phyloP scores from a whole-genome alignment of 2,329 filamentous ascomycete species.

The Neobulgaria alba region DNA sequence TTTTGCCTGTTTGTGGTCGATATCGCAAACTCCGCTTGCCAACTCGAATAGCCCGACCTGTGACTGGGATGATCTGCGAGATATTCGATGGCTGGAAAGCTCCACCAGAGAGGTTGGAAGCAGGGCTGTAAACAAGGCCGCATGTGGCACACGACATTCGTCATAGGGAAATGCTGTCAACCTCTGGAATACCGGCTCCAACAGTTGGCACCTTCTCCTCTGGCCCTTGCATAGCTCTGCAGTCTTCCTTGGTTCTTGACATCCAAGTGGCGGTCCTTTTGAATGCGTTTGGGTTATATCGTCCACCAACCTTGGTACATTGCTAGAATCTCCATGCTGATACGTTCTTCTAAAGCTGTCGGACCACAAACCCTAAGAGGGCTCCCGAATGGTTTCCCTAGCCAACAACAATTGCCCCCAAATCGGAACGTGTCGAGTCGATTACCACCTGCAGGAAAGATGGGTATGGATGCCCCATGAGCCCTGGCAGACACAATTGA shows the following conservation, averaged over 20 bases:
- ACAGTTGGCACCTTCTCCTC: not conserved
- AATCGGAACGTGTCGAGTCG: conserved; percentile 48
- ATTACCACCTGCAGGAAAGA: conserved; percentile 56
- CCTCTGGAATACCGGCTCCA: not conserved
- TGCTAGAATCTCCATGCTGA: not conserved
- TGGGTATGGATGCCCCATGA: conserved; percentile 40
- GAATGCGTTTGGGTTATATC: no score
- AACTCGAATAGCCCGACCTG: no score
- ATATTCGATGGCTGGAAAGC: no score
- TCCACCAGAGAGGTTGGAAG: no score
- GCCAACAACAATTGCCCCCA: conserved; percentile 48
- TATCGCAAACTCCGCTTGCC: no score
- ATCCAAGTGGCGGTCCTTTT: not conserved
- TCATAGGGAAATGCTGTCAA: not conserved
- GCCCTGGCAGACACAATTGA: not conserved
- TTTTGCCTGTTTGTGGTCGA: no score
- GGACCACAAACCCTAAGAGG: conserved; percentile 55
- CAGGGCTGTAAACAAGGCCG: no score
- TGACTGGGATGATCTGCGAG: no score
- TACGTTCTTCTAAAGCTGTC: conserved; percentile 27
- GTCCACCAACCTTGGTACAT: no score
- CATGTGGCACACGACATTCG: not conserved
- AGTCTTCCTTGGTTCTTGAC: not conserved
- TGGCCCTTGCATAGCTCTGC: not conserved
- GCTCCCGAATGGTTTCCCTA: conserved; percentile 51